A percentile compares a stretch with the other conserved stretches of the same genome.
Conservation (phyloP, 2,329 filamentous ascomycete genomes). For the Cladosporium colombiae region DNA sequence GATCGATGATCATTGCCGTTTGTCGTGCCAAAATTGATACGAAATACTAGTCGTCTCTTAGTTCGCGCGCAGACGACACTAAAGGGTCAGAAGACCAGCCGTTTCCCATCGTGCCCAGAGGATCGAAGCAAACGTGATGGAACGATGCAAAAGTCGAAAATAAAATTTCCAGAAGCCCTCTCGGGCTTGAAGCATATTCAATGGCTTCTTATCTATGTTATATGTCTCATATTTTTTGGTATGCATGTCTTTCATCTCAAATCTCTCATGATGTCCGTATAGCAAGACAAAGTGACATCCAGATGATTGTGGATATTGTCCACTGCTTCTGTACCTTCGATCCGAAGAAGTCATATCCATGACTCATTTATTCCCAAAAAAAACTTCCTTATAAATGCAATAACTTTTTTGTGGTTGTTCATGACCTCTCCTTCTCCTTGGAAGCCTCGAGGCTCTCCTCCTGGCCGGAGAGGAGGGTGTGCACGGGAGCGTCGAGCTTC, state of each 20-base stretch:
- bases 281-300: background rate
- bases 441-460: conserved; percentile 39
- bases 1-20: background rate
- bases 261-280: background rate
- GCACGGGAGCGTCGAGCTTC: conserved; percentile 80
- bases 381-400: background rate
- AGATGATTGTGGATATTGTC: background rate
- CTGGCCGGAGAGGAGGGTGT: conserved; percentile 76
- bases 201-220: background rate
- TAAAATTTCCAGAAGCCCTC: background rate
- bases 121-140: background rate
- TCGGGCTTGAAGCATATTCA: background rate
- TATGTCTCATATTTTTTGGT: background rate
- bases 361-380: background rate
- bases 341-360: background rate
- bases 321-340: background rate
- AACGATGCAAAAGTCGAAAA: background rate
- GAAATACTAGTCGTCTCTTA: background rate
- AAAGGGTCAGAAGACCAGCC: background rate
- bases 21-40: background rate
- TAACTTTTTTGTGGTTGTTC: background rate
- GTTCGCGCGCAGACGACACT: background rate
- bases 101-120: background rate
- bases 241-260: background rate
- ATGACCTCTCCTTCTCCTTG: conserved; percentile 24